Evolutionary conservation across 169 alveolate genomes (phyloP), one percentile per base, ranked within the genome.

Genomic region (Theileria annulata): DNA sequence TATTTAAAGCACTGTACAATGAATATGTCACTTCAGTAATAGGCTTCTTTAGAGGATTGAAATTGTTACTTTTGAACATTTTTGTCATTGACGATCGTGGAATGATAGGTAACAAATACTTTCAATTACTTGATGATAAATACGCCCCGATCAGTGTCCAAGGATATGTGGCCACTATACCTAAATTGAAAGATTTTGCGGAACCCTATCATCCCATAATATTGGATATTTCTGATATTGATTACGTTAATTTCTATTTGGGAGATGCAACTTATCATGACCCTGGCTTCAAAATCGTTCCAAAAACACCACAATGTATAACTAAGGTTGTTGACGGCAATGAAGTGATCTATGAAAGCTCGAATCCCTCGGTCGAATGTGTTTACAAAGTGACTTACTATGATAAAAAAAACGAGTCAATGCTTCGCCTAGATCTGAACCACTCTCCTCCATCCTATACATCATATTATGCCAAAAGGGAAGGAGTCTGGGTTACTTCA

Each of bases 261-360:
- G 37, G 19, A 4, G 25, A 17, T 15, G 37, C 51, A 9, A n/a
- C 71, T 0, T 62, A 28, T 21, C 51, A 62, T 28, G 48, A 23
- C 5, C 71, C 71, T 17, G n/a, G 37, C 31, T n/a, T 62, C 71
- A 62, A 62, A 21, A 28, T 28, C 31, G 25, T 62, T 15, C 71
- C 71, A 37, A 62, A 62, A 9, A 12, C 23, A 5, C 1, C 6
- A 8, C 0, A 2, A 8, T 28, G 71, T 17, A 21, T 62, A 21
- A 62, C 71, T 15, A 15, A 21, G 71, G 49, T 62, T 31, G 3
- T 1, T 15, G 25, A 62, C 48, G 71, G 37, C 13, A 47, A 21
- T 8, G 49, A 62, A 15, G n/a, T 30, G 4, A 6, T 62, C 37
- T 27, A 37, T 31, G 71, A 62, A 6, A 1, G 37, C n/a, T 31